Conservation (phyloP, 192 early-diverging fungal genomes). For the Backusella tarrabulga region DNA sequence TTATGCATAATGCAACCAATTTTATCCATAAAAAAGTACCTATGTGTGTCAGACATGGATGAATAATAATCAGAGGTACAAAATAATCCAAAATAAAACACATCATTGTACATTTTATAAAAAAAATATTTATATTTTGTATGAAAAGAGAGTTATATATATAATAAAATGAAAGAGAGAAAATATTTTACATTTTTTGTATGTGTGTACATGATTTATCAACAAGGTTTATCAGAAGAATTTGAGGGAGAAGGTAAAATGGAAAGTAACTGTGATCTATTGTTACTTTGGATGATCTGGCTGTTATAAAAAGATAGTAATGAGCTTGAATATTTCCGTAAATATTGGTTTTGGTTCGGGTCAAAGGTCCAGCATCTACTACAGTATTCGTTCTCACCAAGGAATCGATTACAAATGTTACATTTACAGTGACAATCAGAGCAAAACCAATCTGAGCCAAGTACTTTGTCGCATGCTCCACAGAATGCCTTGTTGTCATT, state of each 20-base stretch:
- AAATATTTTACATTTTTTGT: neutral
- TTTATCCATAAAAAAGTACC: neutral
- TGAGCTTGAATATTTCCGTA: neutral
- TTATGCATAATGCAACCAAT: constrained; percentile 4
- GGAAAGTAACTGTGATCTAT: neutral
- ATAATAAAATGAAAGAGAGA: neutral
- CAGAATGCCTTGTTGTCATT: constrained; percentile 14
- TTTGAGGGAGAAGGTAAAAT: constrained; percentile 7
- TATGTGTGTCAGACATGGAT: neutral
- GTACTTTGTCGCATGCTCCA: constrained; percentile 29
- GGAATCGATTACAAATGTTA: constrained; percentile 33
- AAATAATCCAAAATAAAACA: neutral
- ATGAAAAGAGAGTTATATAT: neutral
- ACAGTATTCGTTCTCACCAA: constrained; percentile 29
- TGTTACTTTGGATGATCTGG: neutral
- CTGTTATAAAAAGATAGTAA: neutral
- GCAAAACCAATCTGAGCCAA: constrained; percentile 36
- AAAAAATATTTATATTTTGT: neutral
- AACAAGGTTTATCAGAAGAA: constrained; percentile 9
- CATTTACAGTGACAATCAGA: constrained; percentile 34
- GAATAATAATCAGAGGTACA: neutral
- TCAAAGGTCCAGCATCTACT: constrained; percentile 36
- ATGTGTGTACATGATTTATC: neutral
- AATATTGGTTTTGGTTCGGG: constrained; percentile 2
- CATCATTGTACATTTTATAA: constrained; percentile 7